phyloP scores from a whole-genome alignment of 1,284 basidiomycete genomes.

The Trichosporon faecale region DNA sequence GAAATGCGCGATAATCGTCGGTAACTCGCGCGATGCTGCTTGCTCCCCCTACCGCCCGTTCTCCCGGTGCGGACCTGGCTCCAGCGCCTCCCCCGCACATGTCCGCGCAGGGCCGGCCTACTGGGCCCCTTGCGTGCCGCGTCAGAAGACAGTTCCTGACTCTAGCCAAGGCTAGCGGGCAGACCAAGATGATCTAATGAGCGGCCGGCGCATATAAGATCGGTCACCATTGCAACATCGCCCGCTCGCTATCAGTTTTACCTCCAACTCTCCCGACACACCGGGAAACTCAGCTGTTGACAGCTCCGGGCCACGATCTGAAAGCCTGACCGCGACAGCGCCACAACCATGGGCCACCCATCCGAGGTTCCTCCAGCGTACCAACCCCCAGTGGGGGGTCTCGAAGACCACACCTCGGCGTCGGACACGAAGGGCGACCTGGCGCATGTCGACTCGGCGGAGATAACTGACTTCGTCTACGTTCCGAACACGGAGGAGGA shows the following conservation, averaged over 20 bases:
- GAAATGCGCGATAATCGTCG: neutral
- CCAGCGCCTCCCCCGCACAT: neutral
- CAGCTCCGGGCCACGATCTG: neutral
- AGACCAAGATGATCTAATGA: neutral
- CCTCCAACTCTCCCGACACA: neutral
- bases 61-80: neutral
- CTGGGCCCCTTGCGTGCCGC: neutral
- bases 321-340: neutral
- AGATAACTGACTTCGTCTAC: slow-evolving; percentile 23
- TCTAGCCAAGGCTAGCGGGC: neutral
- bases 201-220: neutral
- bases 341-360: too few species aligned
- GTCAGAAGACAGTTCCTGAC: neutral
- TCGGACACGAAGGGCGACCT: neutral
- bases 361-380: neutral
- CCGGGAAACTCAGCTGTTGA: neutral
- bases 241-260: neutral
- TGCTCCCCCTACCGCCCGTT: too few species aligned
- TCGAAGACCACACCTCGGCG: neutral
- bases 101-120: too few species aligned
- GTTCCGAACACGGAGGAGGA: slow-evolving; percentile 45
- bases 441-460: neutral
- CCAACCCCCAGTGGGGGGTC: neutral
- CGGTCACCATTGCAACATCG: neutral
- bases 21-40: neutral